Base-by-base conservation (phyloP, 2,329 filamentous ascomycete genomes). In the Aspergillus awamori region DNA sequence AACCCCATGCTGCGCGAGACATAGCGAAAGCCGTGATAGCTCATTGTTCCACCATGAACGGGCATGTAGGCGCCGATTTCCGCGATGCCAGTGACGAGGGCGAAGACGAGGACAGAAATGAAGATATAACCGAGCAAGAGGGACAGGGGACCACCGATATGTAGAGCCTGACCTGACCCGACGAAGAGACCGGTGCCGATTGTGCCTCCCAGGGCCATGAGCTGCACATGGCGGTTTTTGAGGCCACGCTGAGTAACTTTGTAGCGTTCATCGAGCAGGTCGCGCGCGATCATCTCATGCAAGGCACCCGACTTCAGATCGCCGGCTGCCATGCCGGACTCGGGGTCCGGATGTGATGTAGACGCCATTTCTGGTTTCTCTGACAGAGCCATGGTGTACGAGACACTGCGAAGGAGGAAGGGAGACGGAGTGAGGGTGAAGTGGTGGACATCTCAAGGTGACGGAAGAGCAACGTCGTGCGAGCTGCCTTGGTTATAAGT, bases 131-230 rank as follows among this genome's bases (percentile, higher is more conserved):
- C 83, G 5, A 86, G 71, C 0, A 86, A 72, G 26, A 84, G 77
- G 22, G 82, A 82, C 0, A 84, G 75, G 2, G 83, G 84, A 3
- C 82, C 84, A 28, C 79, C 83, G 24, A 78, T 80, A 24, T 79
- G 77, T 33, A 87, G 81, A 1, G 82, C 81, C 61, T 79, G 76
- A 41, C 84, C 84, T 1, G 83, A 81, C 51, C 82, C 81, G 8
- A 86, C 76, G 70, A 87, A 86, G 0, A 85, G 72, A 62, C 83
- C 83, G 2, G 83, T 85, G 43, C 82, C 81, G 61, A 87, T 86
- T 4, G 83, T 84, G 60, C 84, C 84, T 58, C 84, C 84, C 13
- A 87, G 78, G 13, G 84, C 85, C 78, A 81, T 77, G 66, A 77
- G 73, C 63, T 79, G 76, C 13, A 78, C 76, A 70, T 79, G 77